Conservation (phyloP, 1,139 yeast genomes). For the Saccharomycopsis phalli region DNA sequence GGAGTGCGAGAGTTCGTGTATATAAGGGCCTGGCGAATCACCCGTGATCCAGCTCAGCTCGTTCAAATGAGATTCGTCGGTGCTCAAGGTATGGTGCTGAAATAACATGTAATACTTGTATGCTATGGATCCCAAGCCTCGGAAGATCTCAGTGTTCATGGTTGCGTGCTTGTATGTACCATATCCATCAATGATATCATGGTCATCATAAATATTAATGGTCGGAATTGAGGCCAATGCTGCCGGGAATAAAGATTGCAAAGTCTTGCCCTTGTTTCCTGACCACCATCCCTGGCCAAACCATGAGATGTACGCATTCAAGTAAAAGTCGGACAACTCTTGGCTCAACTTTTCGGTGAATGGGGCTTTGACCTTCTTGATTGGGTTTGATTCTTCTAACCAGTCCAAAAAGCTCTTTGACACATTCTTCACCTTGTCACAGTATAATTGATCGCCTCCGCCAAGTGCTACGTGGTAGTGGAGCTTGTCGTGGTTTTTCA, state of each 20-base stretch:
- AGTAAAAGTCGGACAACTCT: conserved; percentile 58
- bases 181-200: conserved; percentile 91
- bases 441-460: conserved; percentile 94
- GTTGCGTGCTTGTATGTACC: conserved; percentile 77
- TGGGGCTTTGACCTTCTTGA: conserved; percentile 35
- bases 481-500: conserved; percentile 46
- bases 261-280: conserved; percentile 56
- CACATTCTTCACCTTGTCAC: conserved; percentile 66
- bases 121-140: conserved; percentile 66
- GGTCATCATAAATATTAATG: conserved; percentile 80
- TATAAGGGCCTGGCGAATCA: conserved; percentile 50
- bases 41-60: conserved; percentile 58
- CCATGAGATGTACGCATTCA: conserved; percentile 74
- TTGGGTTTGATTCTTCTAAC: conserved; percentile 44
- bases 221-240: conserved; percentile 80
- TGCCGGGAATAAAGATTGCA: conserved; percentile 59
- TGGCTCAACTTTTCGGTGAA: conserved; percentile 39
- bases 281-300: conserved; percentile 83
- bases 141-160: conserved; percentile 62
- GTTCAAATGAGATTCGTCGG: conserved; percentile 26
- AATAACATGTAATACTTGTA: conserved; percentile 82
- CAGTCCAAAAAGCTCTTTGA: conserved; percentile 51
- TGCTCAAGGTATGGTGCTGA: conserved; percentile 68
- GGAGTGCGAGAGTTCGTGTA: conserved; percentile 56
- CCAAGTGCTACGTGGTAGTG: conserved; percentile 94